Percentiles rank a stretch among this genome's conserved stretches.
Evolutionary conservation across 495 filamentous ascomycete species (phyloP).

Genomic region (Hypoxylon lienhwacheense): DNA sequence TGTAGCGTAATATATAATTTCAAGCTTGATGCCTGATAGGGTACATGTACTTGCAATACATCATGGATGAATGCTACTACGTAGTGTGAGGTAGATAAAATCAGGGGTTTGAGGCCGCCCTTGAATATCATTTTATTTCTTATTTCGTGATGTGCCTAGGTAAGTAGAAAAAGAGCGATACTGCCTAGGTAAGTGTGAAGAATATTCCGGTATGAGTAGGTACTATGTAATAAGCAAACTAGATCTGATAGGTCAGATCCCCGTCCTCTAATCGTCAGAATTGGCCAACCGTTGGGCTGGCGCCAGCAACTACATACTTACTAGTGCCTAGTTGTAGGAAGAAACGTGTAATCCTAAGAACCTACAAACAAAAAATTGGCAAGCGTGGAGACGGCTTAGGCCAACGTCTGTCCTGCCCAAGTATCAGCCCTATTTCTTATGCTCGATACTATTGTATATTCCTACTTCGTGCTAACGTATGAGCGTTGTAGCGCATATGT

Average conservation of each 20-base stretch:
- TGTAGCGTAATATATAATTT: too few species aligned
- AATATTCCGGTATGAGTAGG: conserved; percentile 12
- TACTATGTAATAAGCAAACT: background rate
- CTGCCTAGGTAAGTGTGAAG: conserved; percentile 14
- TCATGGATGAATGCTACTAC: too few species aligned
- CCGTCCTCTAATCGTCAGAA: conserved; percentile 5
- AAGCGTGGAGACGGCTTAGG: conserved; percentile 3
- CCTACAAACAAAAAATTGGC: background rate
- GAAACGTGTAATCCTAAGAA: conserved; percentile 6
- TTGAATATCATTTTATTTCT: background rate
- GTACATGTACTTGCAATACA: too few species aligned
- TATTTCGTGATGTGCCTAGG: background rate
- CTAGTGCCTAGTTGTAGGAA: background rate
- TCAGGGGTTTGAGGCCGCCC: background rate
- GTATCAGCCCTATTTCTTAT: conserved; percentile 32
- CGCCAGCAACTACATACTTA: conserved; percentile 15
- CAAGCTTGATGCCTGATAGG: too few species aligned
- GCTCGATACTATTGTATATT: background rate
- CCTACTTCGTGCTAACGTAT: conserved; percentile 9
- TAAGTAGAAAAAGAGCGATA: background rate
- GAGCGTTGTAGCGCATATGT: conserved; percentile 13
- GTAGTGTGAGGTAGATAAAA: too few species aligned
- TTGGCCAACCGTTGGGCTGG: conserved; percentile 23
- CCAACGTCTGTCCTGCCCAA: conserved; percentile 19
- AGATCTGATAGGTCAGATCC: conserved; percentile 9